Evolutionary conservation across 108 stramenopile genomes (phyloP).

Genomic region (Cyclotella atomus): DNA sequence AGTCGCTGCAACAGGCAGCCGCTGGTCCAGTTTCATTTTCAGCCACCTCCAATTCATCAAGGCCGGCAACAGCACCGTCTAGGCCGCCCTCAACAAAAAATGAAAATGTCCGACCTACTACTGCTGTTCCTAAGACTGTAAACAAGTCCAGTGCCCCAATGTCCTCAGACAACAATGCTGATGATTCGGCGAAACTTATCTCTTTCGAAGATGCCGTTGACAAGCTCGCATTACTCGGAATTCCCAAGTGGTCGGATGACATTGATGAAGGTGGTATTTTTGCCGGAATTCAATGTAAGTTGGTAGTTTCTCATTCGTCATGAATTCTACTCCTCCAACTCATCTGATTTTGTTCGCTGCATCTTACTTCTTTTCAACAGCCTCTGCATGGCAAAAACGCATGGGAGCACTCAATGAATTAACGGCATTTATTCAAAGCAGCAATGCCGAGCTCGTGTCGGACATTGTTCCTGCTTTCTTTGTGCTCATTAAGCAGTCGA

Average conservation of each 20-base stretch:
- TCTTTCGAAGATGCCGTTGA: conserved; percentile 63
- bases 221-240: conserved; percentile 41
- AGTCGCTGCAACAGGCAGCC: conserved; percentile 50
- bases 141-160: neutral
- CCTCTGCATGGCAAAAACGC: conserved; percentile 72
- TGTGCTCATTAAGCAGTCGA: conserved; percentile 64
- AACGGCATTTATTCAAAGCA: conserved; percentile 42
- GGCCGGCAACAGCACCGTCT: conserved; percentile 6
- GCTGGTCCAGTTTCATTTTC: neutral
- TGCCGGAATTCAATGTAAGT: conserved; percentile 76
- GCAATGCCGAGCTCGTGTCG: conserved; percentile 23
- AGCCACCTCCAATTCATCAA: neutral
- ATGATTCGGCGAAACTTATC: conserved; percentile 13
- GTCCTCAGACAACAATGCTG: neutral
- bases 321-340: neutral
- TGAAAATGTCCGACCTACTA: neutral
- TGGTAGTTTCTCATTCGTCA: neutral
- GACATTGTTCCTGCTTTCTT: conserved; percentile 52
- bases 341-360: neutral
- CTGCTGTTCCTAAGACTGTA: neutral
- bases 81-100: conserved; percentile 10
- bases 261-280: conserved; percentile 73
- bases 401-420: conserved; percentile 68
- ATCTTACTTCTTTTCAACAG: conserved; percentile 24
- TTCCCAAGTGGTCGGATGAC: conserved; percentile 74